A percentile compares a stretch with the other conserved stretches of the same genome.
Conservation (phyloP, 345 rosid species). For the Stellera chamaejasme region DNA sequence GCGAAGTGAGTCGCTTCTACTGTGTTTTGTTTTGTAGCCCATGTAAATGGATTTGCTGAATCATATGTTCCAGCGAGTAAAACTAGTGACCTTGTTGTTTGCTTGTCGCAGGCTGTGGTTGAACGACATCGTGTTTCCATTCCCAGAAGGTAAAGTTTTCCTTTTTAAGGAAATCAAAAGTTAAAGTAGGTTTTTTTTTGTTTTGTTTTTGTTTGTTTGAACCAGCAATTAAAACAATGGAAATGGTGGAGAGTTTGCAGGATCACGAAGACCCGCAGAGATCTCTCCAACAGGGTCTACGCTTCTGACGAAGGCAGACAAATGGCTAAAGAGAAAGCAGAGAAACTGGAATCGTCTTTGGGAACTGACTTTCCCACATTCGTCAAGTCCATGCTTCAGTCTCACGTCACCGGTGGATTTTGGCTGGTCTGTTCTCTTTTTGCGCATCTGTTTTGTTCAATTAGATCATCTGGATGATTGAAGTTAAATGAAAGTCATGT, state of each 20-base stretch:
- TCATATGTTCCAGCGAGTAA: neutral
- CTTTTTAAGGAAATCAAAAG: too few relatives aligned
- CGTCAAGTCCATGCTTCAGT: slow-evolving; percentile 71
- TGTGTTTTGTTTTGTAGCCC: too few relatives aligned
- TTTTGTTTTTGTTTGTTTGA: neutral
- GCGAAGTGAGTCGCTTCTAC: slow-evolving; percentile 55
- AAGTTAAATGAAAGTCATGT: too few relatives aligned
- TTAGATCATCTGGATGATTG: too few relatives aligned
- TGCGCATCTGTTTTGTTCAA: too few relatives aligned
- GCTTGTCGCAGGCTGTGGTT: slow-evolving; percentile 24
- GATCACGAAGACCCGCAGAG: slow-evolving; percentile 24
- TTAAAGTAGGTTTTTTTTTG: too few relatives aligned
- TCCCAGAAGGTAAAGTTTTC: slow-evolving; percentile 32
- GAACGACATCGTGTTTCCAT: slow-evolving; percentile 31
- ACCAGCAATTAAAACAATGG: neutral
- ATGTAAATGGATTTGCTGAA: too few relatives aligned
- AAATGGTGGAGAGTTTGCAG: slow-evolving; percentile 14
- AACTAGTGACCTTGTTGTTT: neutral
- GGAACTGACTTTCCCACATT: slow-evolving; percentile 43
- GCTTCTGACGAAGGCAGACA: slow-evolving; percentile 57
- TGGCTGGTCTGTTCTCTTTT: slow-evolving; percentile 68
- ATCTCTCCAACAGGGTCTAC: slow-evolving; percentile 41
- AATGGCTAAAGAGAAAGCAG: slow-evolving; percentile 53
- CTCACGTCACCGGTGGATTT: slow-evolving; percentile 86
- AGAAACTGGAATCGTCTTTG: slow-evolving; percentile 40